Evolutionary conservation across 176 grass and related monocot species (phyloP).

Genomic region (Aechmea fasciata): DNA sequence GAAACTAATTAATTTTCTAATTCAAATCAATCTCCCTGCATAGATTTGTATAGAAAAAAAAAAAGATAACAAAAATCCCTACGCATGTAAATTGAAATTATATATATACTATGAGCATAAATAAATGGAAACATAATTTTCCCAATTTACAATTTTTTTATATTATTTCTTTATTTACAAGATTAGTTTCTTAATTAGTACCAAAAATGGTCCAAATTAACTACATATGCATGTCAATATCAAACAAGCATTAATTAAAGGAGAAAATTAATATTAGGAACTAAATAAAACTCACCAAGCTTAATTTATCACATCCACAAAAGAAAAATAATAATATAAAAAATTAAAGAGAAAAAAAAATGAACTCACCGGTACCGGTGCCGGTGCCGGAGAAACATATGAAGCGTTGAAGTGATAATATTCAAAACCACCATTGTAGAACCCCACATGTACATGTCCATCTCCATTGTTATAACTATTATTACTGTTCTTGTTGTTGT

Average conservation of each 20-base stretch:
- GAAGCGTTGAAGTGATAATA: slow-evolving; percentile 2
- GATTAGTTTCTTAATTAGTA: no score
- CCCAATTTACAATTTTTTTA: no score
- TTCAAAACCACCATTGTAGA: no score
- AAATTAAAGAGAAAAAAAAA: neutral
- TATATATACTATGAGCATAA: no score
- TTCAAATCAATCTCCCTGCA: no score
- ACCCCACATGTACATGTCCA: neutral
- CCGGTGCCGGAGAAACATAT: slow-evolving; percentile 1
- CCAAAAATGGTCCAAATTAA: neutral
- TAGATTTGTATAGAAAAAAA: no score
- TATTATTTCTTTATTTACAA: no score
- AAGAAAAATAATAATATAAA: neutral
- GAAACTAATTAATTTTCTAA: no score
- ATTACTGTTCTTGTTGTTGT: neutral
- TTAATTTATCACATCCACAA: neutral
- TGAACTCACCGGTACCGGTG: slow-evolving; percentile 1
- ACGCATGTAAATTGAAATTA: no score
- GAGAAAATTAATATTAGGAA: neutral
- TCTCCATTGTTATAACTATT: slow-evolving; percentile 24
- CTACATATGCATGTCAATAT: neutral
- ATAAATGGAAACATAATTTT: no score
- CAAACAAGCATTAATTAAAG: neutral
- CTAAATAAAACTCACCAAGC: neutral
- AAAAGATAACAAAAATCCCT: no score